These are phyloP conservation scores for Xylaria cubensis DNA, from an alignment of 495 filamentous ascomycete species.

Conservation along the genomic window DNA sequence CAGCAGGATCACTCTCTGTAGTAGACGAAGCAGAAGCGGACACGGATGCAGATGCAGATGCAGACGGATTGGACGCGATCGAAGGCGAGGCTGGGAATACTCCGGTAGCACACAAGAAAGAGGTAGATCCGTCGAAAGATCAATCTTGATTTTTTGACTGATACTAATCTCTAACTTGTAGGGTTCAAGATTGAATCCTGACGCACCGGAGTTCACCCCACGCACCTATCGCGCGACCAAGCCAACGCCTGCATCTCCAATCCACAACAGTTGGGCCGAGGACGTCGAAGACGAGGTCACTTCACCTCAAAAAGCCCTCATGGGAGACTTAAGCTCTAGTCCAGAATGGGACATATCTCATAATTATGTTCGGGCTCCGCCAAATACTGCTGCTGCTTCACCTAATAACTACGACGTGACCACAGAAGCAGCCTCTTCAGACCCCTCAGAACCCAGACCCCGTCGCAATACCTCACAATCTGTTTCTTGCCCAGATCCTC, in stretches of 20 bases:
- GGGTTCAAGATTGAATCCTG: conserved; percentile 60
- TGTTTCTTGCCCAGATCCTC: conserved; percentile 38
- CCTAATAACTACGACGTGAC: conserved; percentile 26
- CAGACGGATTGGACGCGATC: conserved; percentile 1
- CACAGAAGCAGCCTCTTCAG: conserved; percentile 17
- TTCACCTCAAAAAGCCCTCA: conserved; percentile 15
- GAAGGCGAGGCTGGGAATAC: conserved; percentile 36
- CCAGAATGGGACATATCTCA: conserved; percentile 27
- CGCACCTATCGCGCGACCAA: conserved; percentile 39
- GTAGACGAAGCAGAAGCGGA: conserved; percentile 17
- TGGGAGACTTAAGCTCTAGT: conserved; percentile 24
- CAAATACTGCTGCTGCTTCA: conserved; percentile 29
- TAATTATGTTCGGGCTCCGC: conserved; percentile 17
- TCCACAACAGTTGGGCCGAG: conserved; percentile 41
- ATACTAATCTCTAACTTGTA: conserved; percentile 50
- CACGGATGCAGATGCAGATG: background rate
- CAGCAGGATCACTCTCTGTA: conserved; percentile 5
- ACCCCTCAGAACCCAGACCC: conserved; percentile 32
- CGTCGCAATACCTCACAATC: conserved; percentile 43
- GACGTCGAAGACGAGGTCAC: conserved; percentile 36
- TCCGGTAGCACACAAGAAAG: conserved; percentile 49
- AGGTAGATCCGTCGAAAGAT: conserved; percentile 57
- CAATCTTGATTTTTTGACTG: conserved; percentile 50
- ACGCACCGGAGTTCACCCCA: conserved; percentile 62
- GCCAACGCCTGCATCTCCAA: conserved; percentile 28